Percentiles rank a stretch among this genome's conserved stretches.
Conservation (phyloP, 345 rosid species). For the Salix suchowensis region DNA sequence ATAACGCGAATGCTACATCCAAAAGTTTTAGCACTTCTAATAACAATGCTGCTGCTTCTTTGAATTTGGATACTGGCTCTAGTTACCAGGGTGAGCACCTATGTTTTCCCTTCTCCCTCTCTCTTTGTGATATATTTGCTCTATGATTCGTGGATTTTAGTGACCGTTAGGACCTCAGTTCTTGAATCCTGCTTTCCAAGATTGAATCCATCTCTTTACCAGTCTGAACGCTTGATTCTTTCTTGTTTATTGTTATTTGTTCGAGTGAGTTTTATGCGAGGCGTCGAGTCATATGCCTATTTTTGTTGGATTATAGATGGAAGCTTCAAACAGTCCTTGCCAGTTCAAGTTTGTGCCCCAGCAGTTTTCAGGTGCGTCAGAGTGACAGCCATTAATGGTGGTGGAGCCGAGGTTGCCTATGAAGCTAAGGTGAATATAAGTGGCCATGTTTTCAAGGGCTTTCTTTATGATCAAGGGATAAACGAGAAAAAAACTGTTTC, state of each 20-base stretch:
- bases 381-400: constrained; percentile 33
- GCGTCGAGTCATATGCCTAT: not conserved
- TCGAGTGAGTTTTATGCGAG: too few relatives aligned
- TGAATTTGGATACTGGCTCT: constrained; percentile 37
- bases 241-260: not conserved
- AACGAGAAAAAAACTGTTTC: constrained; percentile 43
- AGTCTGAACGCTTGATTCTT: not conserved
- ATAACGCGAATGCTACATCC: constrained; percentile 10
- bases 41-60: constrained; percentile 31
- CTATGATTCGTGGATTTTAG: not conserved
- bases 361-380: constrained; percentile 46
- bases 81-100: constrained; percentile 44
- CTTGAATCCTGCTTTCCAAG: not conserved
- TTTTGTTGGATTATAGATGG: constrained; percentile 24
- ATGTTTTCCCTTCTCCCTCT: not conserved
- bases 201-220: not conserved
- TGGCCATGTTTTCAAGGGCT: constrained; percentile 51
- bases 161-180: not conserved
- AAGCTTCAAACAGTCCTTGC: constrained; percentile 40
- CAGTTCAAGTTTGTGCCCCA: constrained; percentile 34
- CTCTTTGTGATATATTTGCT: not conserved
- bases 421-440: constrained; percentile 46
- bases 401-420: constrained; percentile 38
- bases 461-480: constrained; percentile 58
- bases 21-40: constrained; percentile 30